Evolutionary conservation across 2,329 filamentous ascomycete species (phyloP).

Genomic region (Fusarium sp.): DNA sequence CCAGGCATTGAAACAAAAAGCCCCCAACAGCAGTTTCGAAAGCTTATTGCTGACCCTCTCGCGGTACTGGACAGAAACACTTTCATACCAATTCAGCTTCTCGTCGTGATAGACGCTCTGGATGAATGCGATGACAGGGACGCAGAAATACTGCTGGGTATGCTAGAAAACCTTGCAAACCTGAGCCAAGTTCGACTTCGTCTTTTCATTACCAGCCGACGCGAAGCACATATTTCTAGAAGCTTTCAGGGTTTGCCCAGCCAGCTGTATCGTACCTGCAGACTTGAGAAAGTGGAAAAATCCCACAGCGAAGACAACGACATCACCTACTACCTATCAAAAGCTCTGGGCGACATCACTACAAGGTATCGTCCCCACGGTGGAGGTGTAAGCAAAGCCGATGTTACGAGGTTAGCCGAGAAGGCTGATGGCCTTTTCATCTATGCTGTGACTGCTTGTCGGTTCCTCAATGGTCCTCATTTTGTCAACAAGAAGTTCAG

Average conservation of each 20-base stretch:
- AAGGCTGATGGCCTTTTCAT: constrained; percentile 24
- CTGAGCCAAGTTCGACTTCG: constrained; percentile 14
- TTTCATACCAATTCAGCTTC: neutral
- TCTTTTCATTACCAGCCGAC: constrained; percentile 16
- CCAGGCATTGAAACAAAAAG: neutral
- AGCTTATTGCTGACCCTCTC: constrained; percentile 5
- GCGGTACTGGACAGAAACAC: neutral
- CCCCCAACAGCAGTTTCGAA: neutral
- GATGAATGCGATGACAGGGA: constrained; percentile 14
- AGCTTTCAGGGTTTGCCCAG: neutral
- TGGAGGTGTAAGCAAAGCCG: neutral
- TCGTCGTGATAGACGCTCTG: constrained; percentile 18
- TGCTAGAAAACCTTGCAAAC: neutral
- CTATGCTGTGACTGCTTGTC: constrained; percentile 19
- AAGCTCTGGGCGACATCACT: no score
- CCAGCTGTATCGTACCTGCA: neutral
- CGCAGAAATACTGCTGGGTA: neutral
- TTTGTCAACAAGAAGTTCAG: neutral
- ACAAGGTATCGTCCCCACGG: no score
- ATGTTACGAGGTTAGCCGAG: neutral
- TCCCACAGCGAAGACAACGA: neutral
- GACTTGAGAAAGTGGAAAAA: neutral
- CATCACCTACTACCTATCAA: constrained; percentile 10
- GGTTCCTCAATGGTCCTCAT: neutral
- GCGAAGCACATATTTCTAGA: neutral